These are phyloP conservation scores for Phytopythium sindhum DNA, from an alignment of 352 stramenopile species.

Conservation along the genomic window DNA sequence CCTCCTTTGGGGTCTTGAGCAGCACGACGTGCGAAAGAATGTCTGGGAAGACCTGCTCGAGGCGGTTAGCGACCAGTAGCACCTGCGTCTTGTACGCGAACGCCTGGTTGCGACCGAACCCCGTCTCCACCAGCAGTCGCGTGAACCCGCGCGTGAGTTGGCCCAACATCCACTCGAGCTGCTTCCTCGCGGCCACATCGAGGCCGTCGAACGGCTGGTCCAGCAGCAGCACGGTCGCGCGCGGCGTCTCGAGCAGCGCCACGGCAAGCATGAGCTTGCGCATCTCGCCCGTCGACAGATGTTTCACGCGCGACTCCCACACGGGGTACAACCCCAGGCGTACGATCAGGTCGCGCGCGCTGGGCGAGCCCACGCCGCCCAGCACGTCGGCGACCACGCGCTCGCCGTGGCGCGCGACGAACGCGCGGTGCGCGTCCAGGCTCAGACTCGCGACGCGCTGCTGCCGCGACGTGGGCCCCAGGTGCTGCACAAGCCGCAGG, in stretches of 20 bases:
- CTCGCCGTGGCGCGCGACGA: conserved; percentile 59
- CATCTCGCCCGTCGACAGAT: conserved; percentile 92
- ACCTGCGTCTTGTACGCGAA: conserved; percentile 87
- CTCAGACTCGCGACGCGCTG: conserved; percentile 46
- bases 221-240: conserved; percentile 77
- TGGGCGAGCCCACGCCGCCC: conserved; percentile 57
- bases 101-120: conserved; percentile 60
- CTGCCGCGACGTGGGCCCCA: conserved; percentile 12
- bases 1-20: conserved; percentile 19
- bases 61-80: conserved; percentile 81
- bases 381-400: conserved; percentile 64
- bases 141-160: conserved; percentile 87
- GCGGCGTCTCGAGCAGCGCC: conserved; percentile 72
- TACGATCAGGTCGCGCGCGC: conserved; percentile 88
- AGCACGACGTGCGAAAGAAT: conserved; percentile 68
- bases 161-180: conserved; percentile 82
- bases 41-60: conserved; percentile 87
- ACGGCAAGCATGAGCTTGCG: conserved; percentile 88
- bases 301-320: conserved; percentile 74
- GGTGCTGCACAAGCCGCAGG: conserved; percentile 38
- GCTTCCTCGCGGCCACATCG: conserved; percentile 74
- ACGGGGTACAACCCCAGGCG: conserved; percentile 90
- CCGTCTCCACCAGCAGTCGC: conserved; percentile 88
- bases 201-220: conserved; percentile 94
- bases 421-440: conserved; percentile 85